Evolutionary conservation across 768 basidiomycete genomes (phyloP), one percentile per base, ranked within the genome.

Genomic region (Artomyces pyxidatus): DNA sequence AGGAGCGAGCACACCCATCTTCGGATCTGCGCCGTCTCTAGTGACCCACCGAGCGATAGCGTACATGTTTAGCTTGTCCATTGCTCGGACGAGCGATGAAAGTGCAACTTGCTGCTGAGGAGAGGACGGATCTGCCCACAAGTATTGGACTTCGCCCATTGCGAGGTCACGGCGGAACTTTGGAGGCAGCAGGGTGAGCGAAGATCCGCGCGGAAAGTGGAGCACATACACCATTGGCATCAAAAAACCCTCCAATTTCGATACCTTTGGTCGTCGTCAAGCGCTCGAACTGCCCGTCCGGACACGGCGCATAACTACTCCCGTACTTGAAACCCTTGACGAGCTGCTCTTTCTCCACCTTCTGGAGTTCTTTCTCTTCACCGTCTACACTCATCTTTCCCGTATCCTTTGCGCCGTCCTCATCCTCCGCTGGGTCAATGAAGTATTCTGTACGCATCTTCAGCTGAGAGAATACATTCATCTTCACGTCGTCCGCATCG

Each of bases 271-370:
- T 75, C 1, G 91, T 88, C n/a, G 70, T 67, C 32, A 96, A 68
- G 53, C 71, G 76, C 26, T 78, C 77, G 58, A 92, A 95, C 46
- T 83, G 81, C n/a, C 81, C 88, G 45, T 90, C 88, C 2, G 88
- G 86, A 65, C 85, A 84, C 0, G 89, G 90, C 3, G 80, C 85
- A 64, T 90, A 93, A 1, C 88, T 85, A 2, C 89, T 76, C 17
- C 94, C 94, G 59, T 96, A 95, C 66, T 88, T 87, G 71, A 87
- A 94, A 2, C 89, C 91, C 55, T 74, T 69, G 21, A 89, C 71
- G 7, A 93, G 78, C 30, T 91, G 76, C 57, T 89, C 85, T 64
- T 85, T 85, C 61, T 88, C 83, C 6, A 88, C 77, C 51, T 75
- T 77, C 58, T 78, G 74, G 22, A 71, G 49, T 14, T 61, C 63